Base-by-base conservation (phyloP, 2,329 filamentous ascomycete species). In the Fusarium chlamydosporum region DNA sequence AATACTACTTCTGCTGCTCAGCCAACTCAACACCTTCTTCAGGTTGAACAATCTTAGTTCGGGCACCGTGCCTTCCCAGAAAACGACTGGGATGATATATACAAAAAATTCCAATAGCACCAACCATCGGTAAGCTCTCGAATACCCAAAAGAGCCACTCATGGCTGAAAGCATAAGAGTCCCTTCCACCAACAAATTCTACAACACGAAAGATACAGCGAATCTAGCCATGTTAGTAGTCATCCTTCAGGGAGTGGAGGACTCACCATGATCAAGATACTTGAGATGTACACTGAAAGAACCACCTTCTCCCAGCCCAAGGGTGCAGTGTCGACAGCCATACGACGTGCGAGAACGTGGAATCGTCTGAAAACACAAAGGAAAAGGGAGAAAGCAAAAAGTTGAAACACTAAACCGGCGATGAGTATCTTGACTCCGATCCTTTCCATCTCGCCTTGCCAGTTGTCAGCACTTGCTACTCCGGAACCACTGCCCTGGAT, bases 91-190 rank as follows among this genome's bases (percentile, higher is more conserved):
- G 85, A 65, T 87, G 83, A 72, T 80, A 86, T 37, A 84, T 70
- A 6, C 82, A 83, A 61, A 87, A 84, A 2, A 84, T 77, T 1
- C 79, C 73, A 34, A 87, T 79, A 7, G 85, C 84, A 0, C 80
- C 72, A 4, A 82, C 62, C 76, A 85, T 84, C 0, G 84, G 84
- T 8, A 84, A 61, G 0, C 82, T 79, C 61, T 87, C 85, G 15
- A 87, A 82, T 4, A 81, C 79, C 78, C 83, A 87, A 57, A 87
- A 83, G 29, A 83, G 81, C 82, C 85, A 86, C 65, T 87, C 84
- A 23, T 84, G 81, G 6, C 72, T 78, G 68, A 85, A 84, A 1
- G 82, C 75, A 67, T 87, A 87, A 16, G 81, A 79, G 8, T 84
- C 75, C n/a, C 82, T 82, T 0, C 84, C 85, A 35, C 85, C 79